Conservation (phyloP, 805 yeast genomes). For the Nakazawaea molendinolei region DNA sequence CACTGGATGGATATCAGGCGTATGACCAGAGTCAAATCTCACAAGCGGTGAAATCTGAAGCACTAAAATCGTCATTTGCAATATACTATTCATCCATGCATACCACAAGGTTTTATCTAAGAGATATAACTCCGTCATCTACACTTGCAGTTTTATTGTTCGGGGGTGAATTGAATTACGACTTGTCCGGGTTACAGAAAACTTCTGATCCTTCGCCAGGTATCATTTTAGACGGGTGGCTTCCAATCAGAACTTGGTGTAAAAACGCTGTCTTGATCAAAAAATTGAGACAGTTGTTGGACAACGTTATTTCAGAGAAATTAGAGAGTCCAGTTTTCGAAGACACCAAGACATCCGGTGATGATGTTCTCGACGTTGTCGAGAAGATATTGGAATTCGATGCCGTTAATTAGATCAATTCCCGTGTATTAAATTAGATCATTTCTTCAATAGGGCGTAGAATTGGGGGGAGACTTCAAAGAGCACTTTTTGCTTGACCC, state of each 20-base stretch:
- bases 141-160: conserved; percentile 69
- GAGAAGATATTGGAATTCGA: conserved; percentile 28
- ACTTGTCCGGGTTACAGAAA: conserved; percentile 32
- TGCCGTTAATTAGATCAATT: conserved; percentile 3
- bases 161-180: conserved; percentile 68
- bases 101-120: conserved; percentile 62
- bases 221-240: conserved; percentile 80
- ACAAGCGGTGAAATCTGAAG: conserved; percentile 19
- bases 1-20: conserved; percentile 16
- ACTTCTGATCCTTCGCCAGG: conserved; percentile 65
- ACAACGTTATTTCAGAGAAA: conserved; percentile 56
- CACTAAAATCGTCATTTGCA: conserved; percentile 50
- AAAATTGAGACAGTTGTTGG: conserved; percentile 59
- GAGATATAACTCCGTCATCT: conserved; percentile 76
- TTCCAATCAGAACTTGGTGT: conserved; percentile 89
- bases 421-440: conserved; percentile 14
- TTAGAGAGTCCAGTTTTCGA: conserved; percentile 42
- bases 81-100: conserved; percentile 53
- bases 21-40: conserved; percentile 34
- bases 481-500: conserved; percentile 60
- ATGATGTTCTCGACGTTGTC: conserved; percentile 32
- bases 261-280: conserved; percentile 84
- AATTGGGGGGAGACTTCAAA: conserved; percentile 27
- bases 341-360: conserved; percentile 19
- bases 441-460: conserved; percentile 35